Conservation (phyloP, 306 rosid species). For the Vigna hirtella region DNA sequence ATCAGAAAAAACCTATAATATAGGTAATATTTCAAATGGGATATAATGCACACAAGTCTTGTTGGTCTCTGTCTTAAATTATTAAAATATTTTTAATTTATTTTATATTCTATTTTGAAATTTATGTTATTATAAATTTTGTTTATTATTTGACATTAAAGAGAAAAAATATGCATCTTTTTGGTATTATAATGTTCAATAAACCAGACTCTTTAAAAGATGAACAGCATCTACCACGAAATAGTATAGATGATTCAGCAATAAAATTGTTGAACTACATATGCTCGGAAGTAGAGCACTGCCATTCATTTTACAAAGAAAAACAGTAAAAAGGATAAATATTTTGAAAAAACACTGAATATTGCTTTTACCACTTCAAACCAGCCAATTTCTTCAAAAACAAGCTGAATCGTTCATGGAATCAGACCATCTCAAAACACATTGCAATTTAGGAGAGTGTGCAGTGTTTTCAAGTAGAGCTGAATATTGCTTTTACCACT, state of each 20-base stretch:
- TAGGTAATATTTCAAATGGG: no score
- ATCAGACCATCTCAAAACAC: background rate
- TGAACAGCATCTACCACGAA: background rate
- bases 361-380: background rate
- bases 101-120: no score
- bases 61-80: no score
- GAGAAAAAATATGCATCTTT: no score
- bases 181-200: background rate
- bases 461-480: background rate
- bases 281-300: background rate
- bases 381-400: background rate
- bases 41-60: no score
- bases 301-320: background rate
- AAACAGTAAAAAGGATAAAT: background rate
- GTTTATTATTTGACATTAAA: no score
- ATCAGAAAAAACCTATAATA: no score
- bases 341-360: background rate
- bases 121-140: no score
- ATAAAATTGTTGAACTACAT: background rate
- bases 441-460: constrained; percentile 5
- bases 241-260: background rate
- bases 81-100: no score
- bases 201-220: background rate
- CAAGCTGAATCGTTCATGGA: background rate
- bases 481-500: background rate